These are phyloP conservation scores for Gymnopilus dilepis DNA, from an alignment of 768 basidiomycete genomes.

Conservation along the genomic window DNA sequence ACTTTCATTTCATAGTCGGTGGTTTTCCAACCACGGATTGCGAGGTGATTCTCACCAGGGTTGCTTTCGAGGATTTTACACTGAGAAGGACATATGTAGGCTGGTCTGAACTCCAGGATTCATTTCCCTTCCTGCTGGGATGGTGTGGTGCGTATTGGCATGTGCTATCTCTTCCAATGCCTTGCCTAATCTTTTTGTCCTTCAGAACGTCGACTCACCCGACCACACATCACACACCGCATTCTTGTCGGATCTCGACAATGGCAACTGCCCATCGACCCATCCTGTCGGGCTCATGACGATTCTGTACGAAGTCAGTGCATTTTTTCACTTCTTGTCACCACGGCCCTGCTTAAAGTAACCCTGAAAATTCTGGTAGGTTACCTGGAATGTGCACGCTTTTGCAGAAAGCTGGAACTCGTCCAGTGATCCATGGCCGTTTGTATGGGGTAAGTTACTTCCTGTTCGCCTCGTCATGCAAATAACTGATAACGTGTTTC, in stretches of 20 bases:
- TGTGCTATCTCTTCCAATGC: neutral
- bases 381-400: constrained; percentile 44
- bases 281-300: constrained; percentile 46
- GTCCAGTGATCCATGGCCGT: constrained; percentile 41
- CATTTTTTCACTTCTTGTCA: neutral
- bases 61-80: too few species aligned
- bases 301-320: constrained; percentile 40
- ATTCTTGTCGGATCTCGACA: constrained; percentile 40
- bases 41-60: constrained; percentile 32
- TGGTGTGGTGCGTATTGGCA: constrained; percentile 35
- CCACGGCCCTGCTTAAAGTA: neutral
- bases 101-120: constrained; percentile 43
- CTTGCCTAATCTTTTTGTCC: neutral
- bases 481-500: neutral
- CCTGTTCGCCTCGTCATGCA: neutral
- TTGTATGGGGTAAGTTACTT: constrained; percentile 38
- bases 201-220: constrained; percentile 45
- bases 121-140: constrained; percentile 50
- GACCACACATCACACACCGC: constrained; percentile 43
- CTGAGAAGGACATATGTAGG: constrained; percentile 1
- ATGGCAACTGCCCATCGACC: constrained; percentile 42
- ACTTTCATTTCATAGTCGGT: constrained; percentile 22
- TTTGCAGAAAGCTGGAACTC: constrained; percentile 43
- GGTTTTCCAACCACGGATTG: constrained; percentile 51
- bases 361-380: constrained; percentile 25